These are phyloP conservation scores for Claviceps quebecensis DNA, from an alignment of 2,329 filamentous ascomycete genomes.

Conservation along the genomic window DNA sequence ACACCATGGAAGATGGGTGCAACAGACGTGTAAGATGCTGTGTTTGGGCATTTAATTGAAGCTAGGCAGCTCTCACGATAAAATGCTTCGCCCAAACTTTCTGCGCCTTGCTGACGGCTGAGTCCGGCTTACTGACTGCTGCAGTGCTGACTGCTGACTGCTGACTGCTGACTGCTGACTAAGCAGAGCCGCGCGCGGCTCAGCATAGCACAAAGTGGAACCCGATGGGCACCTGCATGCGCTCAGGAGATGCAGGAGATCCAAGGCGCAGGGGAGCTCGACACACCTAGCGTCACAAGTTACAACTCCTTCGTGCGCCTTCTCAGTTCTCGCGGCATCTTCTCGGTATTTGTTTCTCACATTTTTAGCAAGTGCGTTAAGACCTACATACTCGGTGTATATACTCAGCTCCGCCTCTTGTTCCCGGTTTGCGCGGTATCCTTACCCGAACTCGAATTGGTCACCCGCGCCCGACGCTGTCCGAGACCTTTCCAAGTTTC, in stretches of 20 bases:
- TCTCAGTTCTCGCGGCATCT: background rate
- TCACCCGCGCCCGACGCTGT: background rate
- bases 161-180: background rate
- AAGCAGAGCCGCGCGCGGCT: background rate
- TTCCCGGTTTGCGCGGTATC: background rate
- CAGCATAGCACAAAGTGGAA: no score
- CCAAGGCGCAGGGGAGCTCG: no score
- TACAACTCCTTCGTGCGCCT: background rate
- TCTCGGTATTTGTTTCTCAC: no score
- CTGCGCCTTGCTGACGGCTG: background rate
- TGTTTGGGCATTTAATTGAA: no score
- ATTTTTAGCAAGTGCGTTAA: background rate
- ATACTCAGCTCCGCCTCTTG: background rate
- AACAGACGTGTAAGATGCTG: background rate
- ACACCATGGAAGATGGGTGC: background rate
- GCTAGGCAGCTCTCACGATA: no score
- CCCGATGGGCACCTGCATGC: background rate
- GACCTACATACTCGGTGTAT: background rate
- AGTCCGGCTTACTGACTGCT: no score
- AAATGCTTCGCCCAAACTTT: no score
- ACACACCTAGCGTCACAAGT: no score
- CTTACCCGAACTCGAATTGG: background rate
- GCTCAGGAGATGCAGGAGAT: no score
- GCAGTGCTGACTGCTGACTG: background rate
- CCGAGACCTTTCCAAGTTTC: constrained; percentile 4